Base-by-base conservation (phyloP, 129 eudicot species). In the Glebionis coronaria region DNA sequence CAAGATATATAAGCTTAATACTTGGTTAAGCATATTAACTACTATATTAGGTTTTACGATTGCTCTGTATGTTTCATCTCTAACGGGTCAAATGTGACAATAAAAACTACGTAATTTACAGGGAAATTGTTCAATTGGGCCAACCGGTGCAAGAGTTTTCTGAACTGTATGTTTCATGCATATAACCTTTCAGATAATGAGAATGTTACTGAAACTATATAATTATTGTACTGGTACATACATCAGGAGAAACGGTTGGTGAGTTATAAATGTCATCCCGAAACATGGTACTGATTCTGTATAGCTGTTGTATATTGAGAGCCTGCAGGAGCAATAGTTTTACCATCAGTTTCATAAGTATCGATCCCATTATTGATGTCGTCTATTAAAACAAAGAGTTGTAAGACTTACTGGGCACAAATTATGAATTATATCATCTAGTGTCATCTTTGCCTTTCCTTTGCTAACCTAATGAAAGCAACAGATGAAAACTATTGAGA, bases 261-360 rank as follows among this genome's bases (percentile, higher is more conserved):
- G 95, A 85, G 79, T 93, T 93, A 50, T 90, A 90, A 78, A 87
- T 90, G 81, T 82, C 91, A 74, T 90, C 97, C 95, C 93, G 87
- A 73, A 85, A 91, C 97, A 91, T 88, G 9, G 97, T 88, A 80
- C 97, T 85, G 83, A 91, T 88, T 82, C 88, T 83, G 72, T 91
- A 88, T 56, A 88, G 87, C 73, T 91, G 97, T 64, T 88, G 90
- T 72, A 88, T 88, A 74, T 93, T 91, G 53, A 91, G 90, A 57
- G 83, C 83, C 88, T 90, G 87, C 50, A 44, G 16, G 25, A 46
- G 60, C 12, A 51, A 47, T 29, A 49, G 47, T 12, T 28, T 28
- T 56, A 65, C 14, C 23, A 16, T 56, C 15, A 74, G n/a, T 46
- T 40, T 63, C 44, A 47, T 1, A 45, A 42, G 20, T 23, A 23